Conservation (phyloP, 495 filamentous ascomycete genomes). For the Tuber microsphaerosporum region DNA sequence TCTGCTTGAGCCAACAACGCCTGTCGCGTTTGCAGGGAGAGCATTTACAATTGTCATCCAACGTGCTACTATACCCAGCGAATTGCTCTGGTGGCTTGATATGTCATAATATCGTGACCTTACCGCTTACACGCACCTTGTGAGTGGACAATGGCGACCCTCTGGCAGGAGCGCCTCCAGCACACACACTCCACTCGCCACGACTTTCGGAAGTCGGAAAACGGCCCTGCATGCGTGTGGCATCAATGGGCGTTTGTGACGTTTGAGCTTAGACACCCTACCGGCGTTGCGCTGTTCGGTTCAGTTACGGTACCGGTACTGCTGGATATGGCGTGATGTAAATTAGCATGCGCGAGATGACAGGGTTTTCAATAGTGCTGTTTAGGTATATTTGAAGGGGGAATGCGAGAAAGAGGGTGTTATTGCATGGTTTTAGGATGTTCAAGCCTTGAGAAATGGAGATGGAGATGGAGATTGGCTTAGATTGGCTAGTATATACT, state of each 20-base stretch:
- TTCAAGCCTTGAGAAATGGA: background rate
- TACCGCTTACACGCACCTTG: background rate
- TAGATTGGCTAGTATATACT: background rate
- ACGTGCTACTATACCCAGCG: background rate
- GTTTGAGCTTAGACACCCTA: background rate
- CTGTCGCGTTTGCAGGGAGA: background rate
- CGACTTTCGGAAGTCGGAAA: background rate
- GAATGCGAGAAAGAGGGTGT: background rate
- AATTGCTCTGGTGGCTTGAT: background rate
- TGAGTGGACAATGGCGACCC: background rate
- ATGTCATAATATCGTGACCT: background rate
- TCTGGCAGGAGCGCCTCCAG: background rate
- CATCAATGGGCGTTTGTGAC: background rate
- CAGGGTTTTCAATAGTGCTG: background rate
- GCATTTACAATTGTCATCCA: background rate
- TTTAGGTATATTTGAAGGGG: background rate
- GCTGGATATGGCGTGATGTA: background rate
- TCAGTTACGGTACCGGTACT: no score
- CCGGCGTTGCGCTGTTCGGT: background rate
- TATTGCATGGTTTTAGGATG: background rate
- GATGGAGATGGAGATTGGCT: background rate
- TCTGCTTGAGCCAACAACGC: background rate
- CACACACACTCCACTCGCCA: background rate
- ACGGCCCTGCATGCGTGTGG: background rate
- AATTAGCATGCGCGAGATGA: background rate